Base-by-base conservation (phyloP, 2,329 filamentous ascomycete genomes). In the Ceratocystis eucalypticola region DNA sequence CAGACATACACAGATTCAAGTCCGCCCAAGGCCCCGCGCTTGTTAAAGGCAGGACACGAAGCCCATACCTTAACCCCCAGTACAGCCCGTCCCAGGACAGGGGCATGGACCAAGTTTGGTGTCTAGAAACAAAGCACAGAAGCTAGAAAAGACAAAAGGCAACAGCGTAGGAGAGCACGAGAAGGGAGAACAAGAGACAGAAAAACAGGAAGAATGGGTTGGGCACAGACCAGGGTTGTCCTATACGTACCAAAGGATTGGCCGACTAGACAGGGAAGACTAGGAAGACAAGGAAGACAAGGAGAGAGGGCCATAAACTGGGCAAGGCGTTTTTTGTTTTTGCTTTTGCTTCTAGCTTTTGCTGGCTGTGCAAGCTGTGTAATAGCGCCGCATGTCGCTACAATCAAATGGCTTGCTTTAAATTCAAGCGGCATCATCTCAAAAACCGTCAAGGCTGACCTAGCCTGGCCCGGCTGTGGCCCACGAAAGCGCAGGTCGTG, bases 141-240 rank as follows among this genome's bases (percentile, higher is more conserved):
- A 41, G 33, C 33, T 37, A 12, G 33, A 37, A 37, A 37, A 37
- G 8, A 37, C 33, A 6, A 30, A 30, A 30, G 28, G 33, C 33
- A 37, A 37, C 10, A 37, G 37, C 37, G 37, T 41, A 41, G 37
- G 3, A 41, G 37, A 15, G 10, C 37, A 15, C 37, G 10, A 41
- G 37, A 41, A 41, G 3, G 37, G 37, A 41, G 10, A 41, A 41
- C 12, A 41, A 15, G 37, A 41, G 10, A 41, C 37, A 5, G 12
- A 15, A 41, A 41, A 41, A 41, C 37, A 41, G 37, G 37, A 41
- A 41, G 37, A 41, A 41, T 41, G 37, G 12, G 37, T 12, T 41
- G 37, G 37, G 59, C 33, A 62, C 59, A 62, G 41, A 44, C 59
- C 59, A 62, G 37, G 10, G 59, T 25, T 62, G 59, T n/a, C 15